Evolutionary conservation across 1,139 yeast species (phyloP), one percentile per base, ranked within the genome.

Genomic region (Oligophagozyma castellii): DNA sequence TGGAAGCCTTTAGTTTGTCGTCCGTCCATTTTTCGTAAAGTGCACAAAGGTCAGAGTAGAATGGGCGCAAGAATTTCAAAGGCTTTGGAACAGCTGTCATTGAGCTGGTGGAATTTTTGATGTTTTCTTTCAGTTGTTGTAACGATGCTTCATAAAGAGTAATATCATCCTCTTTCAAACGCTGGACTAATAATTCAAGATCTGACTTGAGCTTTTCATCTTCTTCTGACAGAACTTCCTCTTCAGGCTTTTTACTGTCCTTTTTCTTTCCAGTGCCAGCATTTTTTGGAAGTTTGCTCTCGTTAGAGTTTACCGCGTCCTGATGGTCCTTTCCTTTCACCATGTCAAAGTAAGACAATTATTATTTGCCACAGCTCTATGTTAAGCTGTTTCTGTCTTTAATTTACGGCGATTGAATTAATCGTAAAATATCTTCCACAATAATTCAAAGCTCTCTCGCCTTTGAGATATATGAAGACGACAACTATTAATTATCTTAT

Each of bases 41-140:
- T 31, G 62, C 67, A 26, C 72, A 69, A 47, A 89, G 63, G 18
- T 65, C 51, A 12, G 77, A 76, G 52, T 76, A 89, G 45, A 74
- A 83, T 11, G 96, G 94, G 47, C 95, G 73, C 43, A 92, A 66
- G 53, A 92, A 92, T 61, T 92, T 92, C 58, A 89, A 69, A 10
- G 99, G 98, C 55, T 89, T 92, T 26, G 99, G 99, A 27, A 92
- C 98, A 2, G 99, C 99, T 2, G 98, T 92, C 95, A 89, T 89
- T 5, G 96, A 84, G 19, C 95, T 81, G 3, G 98, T 89, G 11
- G 96, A 80, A 30, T 93, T 93, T 43, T 83, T 74, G 45, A 89
- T 86, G 46, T 71, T 72, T 30, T 67, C 70, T 51, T 83, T 84
- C 53, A 92, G 65, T 30, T 74, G 64, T 26, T 66, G 66, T 43